Base-by-base conservation (phyloP, 2,329 filamentous ascomycete genomes). In the Periglandula ipomoeae region DNA sequence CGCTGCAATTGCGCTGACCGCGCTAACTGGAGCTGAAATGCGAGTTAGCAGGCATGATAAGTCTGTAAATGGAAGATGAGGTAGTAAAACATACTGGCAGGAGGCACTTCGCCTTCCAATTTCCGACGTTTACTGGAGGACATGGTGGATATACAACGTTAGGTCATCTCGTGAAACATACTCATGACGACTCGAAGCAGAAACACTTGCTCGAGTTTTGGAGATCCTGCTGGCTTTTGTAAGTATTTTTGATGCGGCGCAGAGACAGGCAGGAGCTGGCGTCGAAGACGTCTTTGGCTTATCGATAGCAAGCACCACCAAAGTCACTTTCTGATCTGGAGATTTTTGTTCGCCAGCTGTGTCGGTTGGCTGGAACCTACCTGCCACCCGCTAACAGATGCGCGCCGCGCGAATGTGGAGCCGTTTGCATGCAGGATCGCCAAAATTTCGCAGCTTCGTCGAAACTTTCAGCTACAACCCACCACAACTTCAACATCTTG, bases 1-100 rank as follows among this genome's bases (percentile, higher is more conserved):
- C 50, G 65, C 66, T 30, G 65, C 62, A 19, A 69, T 53, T 5
- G 66, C 65, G 51, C 64, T 67, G n/a, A 68, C 53, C n/a, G 66
- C 65, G 37, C 62, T 67, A 49, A 61, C 58, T 3, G 59, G 54
- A 49, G 54, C 55, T 50, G 11, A 5, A 22, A 10, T 9, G 15
- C 2, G 17, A 8, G 15, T 49, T 34, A 49, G 47, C 15, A 15
- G 11, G 13, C 19, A 9, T 19, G 5, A 15, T 19, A n/a, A n/a
- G n/a, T 11, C 9, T 32, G 2, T 8, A 40, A 19, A 15, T 23
- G 44, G 19, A 7, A 22, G 3, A 19, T 32, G 9, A n/a, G 37
- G 19, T 32, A 24, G 15, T 20, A 35, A 42, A 35, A 47, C 64
- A 58, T 53, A 68, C 65, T 55, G 47, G 61, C 58, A 39, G 62